Evolutionary conservation across 352 stramenopile species (phyloP).

Genomic region (Phytopythium sindhum): DNA sequence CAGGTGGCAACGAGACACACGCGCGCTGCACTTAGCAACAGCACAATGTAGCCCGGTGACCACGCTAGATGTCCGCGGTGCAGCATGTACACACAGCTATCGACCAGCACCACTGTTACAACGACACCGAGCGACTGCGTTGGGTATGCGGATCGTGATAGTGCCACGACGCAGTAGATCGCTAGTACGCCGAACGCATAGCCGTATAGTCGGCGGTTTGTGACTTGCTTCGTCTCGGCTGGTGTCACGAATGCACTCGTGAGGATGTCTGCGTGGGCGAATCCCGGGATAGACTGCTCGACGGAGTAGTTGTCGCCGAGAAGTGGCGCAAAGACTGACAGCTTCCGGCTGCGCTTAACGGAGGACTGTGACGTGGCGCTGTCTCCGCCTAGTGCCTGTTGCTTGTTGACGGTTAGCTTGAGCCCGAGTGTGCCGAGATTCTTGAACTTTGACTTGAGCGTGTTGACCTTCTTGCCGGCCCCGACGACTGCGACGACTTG

Average conservation of each 20-base stretch:
- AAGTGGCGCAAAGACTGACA: slow-evolving; percentile 71
- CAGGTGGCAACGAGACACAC: slow-evolving; percentile 68
- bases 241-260: slow-evolving; percentile 77
- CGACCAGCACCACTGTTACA: slow-evolving; percentile 63
- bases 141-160: slow-evolving; percentile 50
- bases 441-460: slow-evolving; percentile 80
- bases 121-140: slow-evolving; percentile 60
- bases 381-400: slow-evolving; percentile 9
- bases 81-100: slow-evolving; percentile 76
- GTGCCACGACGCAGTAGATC: slow-evolving; percentile 60
- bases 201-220: slow-evolving; percentile 54
- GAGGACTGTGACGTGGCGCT: neutral
- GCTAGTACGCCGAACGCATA: slow-evolving; percentile 42
- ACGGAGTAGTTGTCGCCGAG: slow-evolving; percentile 80
- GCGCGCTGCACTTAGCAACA: slow-evolving; percentile 67
- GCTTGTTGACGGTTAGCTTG: slow-evolving; percentile 62
- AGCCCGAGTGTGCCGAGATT: slow-evolving; percentile 73
- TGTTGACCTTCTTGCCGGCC: slow-evolving; percentile 72
- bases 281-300: slow-evolving; percentile 68
- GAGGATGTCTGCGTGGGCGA: slow-evolving; percentile 70
- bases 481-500: slow-evolving; percentile 76
- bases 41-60: slow-evolving; percentile 79
- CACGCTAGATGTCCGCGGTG: slow-evolving; percentile 62
- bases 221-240: slow-evolving; percentile 34
- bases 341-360: slow-evolving; percentile 24